Conservation (phyloP, 202 grass and related monocot species). For the Setaria italica region DNA sequence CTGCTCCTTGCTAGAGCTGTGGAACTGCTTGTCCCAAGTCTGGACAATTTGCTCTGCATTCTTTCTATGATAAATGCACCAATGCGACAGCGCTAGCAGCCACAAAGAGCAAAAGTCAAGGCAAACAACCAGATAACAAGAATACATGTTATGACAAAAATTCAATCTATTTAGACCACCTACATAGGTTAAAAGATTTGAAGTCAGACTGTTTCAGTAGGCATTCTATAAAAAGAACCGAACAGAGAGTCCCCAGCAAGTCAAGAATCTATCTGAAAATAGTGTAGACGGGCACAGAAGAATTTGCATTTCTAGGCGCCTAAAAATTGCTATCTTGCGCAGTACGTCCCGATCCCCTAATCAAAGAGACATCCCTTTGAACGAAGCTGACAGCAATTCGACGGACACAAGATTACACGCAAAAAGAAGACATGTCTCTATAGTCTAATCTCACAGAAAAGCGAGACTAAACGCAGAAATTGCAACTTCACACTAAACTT, state of each 20-base stretch:
- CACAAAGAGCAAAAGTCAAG: slow-evolving; percentile 56
- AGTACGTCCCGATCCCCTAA: neutral
- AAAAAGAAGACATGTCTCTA: neutral
- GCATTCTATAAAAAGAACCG: slow-evolving; percentile 25
- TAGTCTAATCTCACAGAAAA: slow-evolving; percentile 8
- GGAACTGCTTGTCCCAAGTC: slow-evolving; percentile 97
- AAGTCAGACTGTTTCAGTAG: slow-evolving; percentile 30
- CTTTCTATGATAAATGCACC: slow-evolving; percentile 99
- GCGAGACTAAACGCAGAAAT: slow-evolving; percentile 6
- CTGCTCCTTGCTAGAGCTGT: slow-evolving; percentile 78
- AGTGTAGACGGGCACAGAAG: slow-evolving; percentile 4
- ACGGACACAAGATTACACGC: neutral
- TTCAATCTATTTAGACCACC: neutral
- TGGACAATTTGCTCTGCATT: slow-evolving; percentile 85
- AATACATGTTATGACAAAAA: slow-evolving; percentile 31
- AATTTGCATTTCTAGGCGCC: slow-evolving; percentile 15
- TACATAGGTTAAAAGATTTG: slow-evolving; percentile 24
- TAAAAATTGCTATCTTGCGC: slow-evolving; percentile 9
- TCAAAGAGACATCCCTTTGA: slow-evolving; percentile 15
- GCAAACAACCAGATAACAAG: slow-evolving; percentile 38
- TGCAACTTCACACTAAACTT: slow-evolving; percentile 31
- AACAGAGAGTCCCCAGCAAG: slow-evolving; percentile 4
- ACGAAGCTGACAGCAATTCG: slow-evolving; percentile 1
- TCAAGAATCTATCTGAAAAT: slow-evolving; percentile 33
- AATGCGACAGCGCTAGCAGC: slow-evolving; percentile 91